These are phyloP conservation scores for Acanthamoeba lenticulata DNA, from an alignment of 208 protist genomes.

Conservation along the genomic window DNA sequence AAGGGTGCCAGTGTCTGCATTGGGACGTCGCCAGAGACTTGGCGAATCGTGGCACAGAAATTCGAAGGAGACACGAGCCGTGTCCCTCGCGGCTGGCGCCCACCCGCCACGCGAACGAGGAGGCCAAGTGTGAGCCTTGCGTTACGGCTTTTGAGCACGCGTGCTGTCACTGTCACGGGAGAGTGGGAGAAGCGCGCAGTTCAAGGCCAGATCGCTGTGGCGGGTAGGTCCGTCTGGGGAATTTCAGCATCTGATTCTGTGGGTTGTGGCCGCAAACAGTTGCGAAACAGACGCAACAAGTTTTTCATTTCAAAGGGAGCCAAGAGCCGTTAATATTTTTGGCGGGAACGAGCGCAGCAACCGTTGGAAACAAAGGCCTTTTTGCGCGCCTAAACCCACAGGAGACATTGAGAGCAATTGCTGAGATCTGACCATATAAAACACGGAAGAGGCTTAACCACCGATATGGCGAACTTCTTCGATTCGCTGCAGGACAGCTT, in stretches of 20 bases:
- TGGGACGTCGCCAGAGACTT: neutral
- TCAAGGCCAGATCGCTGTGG: neutral
- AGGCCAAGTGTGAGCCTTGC: neutral
- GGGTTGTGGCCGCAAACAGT: no score
- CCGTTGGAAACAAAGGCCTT: no score
- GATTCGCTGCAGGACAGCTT: neutral
- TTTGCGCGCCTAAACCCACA: no score
- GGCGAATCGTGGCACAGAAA: neutral
- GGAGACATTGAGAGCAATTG: no score
- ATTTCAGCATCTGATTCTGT: neutral
- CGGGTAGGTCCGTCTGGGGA: neutral
- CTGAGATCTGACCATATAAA: no score
- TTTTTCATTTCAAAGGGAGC: no score
- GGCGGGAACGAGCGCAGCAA: no score
- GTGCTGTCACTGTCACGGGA: no score
- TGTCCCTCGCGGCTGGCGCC: neutral
- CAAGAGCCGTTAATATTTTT: no score
- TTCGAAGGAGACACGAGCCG: slow-evolving; percentile 9
- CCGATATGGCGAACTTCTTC: neutral
- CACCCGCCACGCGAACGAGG: neutral
- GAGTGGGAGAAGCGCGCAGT: no score
- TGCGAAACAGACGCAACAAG: neutral
- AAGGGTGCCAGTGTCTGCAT: neutral
- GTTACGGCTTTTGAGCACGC: neutral
- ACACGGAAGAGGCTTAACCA: neutral